phyloP scores from a whole-genome alignment of 805 yeast species.

The Zygotorulaspora florentina region DNA sequence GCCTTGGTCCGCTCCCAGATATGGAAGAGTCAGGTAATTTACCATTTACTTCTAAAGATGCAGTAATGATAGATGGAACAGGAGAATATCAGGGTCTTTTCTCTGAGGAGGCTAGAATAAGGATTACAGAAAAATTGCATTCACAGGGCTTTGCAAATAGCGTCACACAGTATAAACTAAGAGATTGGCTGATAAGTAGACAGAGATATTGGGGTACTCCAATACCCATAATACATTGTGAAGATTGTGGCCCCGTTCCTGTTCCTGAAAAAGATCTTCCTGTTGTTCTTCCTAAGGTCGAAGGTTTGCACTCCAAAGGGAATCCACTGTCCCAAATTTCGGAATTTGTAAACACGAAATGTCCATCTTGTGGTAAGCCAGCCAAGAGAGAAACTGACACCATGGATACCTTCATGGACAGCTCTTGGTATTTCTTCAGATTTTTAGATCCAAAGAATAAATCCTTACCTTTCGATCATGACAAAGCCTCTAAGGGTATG shows the following conservation, averaged over 20 bases:
- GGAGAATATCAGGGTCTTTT: conserved; percentile 50
- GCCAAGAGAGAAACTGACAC: conserved; percentile 94
- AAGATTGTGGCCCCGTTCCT: conserved; percentile 80
- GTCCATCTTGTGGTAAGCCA: conserved; percentile 72
- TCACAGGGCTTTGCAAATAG: conserved; percentile 40
- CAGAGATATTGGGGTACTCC: conserved; percentile 99
- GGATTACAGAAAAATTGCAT: conserved; percentile 43
- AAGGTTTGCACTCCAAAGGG: conserved; percentile 45
- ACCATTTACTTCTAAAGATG: conserved; percentile 42
- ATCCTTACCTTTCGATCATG: conserved; percentile 47
- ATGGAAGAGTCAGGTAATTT: conserved; percentile 10
- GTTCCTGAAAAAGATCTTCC: conserved; percentile 89
- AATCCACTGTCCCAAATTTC: conserved; percentile 67
- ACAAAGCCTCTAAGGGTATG: conserved; percentile 48
- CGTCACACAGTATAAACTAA: conserved; percentile 55
- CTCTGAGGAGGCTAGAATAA: conserved; percentile 46
- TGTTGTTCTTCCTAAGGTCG: conserved; percentile 64
- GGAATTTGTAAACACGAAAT: conserved; percentile 65
- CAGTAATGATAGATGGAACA: conserved; percentile 46
- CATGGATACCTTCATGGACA: conserved; percentile 98
- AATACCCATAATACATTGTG: conserved; percentile 89
- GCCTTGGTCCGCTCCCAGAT: conserved; percentile 43
- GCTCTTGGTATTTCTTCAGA: conserved; percentile 93
- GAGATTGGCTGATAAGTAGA: conserved; percentile 94
- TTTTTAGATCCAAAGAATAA: conserved; percentile 70